phyloP scores from a whole-genome alignment of 768 basidiomycete species.

The Termitomyces heimii region DNA sequence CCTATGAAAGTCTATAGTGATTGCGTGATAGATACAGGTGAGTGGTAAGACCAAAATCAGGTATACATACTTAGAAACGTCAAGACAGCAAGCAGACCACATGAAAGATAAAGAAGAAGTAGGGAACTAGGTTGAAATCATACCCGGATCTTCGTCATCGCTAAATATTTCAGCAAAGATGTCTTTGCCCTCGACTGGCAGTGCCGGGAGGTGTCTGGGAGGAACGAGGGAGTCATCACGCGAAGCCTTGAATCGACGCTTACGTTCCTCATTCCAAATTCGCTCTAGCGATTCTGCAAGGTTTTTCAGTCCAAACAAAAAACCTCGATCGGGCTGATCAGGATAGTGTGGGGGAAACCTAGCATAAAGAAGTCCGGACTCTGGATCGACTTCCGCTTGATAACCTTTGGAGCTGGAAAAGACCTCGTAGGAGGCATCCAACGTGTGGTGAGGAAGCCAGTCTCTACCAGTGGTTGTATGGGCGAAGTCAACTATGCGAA shows the following conservation, averaged over 20 bases:
- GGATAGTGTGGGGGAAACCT: conserved; percentile 93
- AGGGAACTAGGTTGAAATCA: conserved; percentile 57
- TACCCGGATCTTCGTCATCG: conserved; percentile 63
- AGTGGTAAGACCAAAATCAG: conserved; percentile 8
- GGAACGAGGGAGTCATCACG: conserved; percentile 48
- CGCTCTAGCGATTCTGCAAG: conserved; percentile 69
- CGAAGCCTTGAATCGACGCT: conserved; percentile 56
- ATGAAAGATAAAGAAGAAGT: conserved; percentile 1
- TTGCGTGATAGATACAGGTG: conserved; percentile 6
- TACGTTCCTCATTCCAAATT: conserved; percentile 85
- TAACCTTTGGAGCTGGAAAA: conserved; percentile 68
- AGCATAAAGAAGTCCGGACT: conserved; percentile 81
- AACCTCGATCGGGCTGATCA: conserved; percentile 88
- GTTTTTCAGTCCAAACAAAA: conserved; percentile 85
- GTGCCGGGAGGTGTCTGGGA: conserved; percentile 51
- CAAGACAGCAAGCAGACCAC: conserved; percentile 3
- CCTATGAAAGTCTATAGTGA: conserved; percentile 11
- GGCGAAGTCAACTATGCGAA: conserved; percentile 97
- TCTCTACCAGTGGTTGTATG: conserved; percentile 96
- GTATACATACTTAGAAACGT: conserved; percentile 11
- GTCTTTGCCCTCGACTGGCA: conserved; percentile 70
- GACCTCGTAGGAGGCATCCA: conserved; percentile 37
- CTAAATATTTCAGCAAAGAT: conserved; percentile 74
- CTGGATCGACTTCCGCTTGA: conserved; percentile 74
- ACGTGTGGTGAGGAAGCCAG: conserved; percentile 64